These are phyloP conservation scores for Ajuga chamaepitys DNA, from an alignment of 257 asterid species.

Conservation along the genomic window DNA sequence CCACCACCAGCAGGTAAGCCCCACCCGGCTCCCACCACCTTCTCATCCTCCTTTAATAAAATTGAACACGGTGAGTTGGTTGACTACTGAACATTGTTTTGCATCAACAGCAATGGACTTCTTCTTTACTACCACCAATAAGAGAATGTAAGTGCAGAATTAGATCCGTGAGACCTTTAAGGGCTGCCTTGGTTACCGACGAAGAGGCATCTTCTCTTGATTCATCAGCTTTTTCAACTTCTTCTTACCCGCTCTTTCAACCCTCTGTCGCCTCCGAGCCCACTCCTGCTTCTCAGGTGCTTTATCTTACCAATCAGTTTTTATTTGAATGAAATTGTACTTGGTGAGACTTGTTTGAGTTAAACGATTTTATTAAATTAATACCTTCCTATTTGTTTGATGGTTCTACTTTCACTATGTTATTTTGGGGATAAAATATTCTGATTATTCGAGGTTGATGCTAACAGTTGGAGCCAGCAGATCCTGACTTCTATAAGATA, in stretches of 20 bases:
- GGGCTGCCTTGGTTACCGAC: slow-evolving; percentile 24
- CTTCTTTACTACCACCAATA: slow-evolving; percentile 20
- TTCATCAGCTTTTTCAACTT: slow-evolving; percentile 30
- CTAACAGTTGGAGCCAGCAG: slow-evolving; percentile 76
- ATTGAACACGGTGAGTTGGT: neutral
- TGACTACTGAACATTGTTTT: neutral
- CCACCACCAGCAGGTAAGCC: slow-evolving; percentile 22
- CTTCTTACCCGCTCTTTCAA: slow-evolving; percentile 51
- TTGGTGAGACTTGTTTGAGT: no score
- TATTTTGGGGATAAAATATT: neutral
- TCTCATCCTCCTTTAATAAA: neutral
- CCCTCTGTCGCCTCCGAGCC: slow-evolving; percentile 33
- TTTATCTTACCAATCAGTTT: neutral
- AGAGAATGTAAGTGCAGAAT: slow-evolving; percentile 18
- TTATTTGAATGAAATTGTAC: neutral
- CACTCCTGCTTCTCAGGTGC: slow-evolving; percentile 73
- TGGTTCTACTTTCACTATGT: neutral
- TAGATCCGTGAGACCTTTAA: slow-evolving; percentile 19
- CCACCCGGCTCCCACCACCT: neutral
- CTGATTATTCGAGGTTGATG: slow-evolving; percentile 2
- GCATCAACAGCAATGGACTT: slow-evolving; percentile 23
- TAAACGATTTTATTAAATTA: no score
- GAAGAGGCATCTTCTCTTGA: slow-evolving; percentile 26
- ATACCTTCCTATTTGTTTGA: neutral
- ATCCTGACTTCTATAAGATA: slow-evolving; percentile 94